These are phyloP conservation scores for Pichia sp. DNA, from an alignment of 1,139 yeast species.

Conservation along the genomic window DNA sequence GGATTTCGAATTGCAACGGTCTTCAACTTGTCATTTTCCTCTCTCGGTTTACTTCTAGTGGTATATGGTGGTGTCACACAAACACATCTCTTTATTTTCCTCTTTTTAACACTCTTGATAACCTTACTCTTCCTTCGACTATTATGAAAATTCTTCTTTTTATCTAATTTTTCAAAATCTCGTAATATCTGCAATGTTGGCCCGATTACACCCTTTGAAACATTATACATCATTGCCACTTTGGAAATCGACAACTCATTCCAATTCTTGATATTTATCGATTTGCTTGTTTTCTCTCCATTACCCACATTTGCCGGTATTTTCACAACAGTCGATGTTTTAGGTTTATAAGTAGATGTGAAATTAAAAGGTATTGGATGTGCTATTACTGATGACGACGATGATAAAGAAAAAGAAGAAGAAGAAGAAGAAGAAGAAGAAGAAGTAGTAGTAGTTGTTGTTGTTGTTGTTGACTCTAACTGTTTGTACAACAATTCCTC, in stretches of 20 bases:
- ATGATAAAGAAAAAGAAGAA: no score
- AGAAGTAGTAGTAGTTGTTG: no score
- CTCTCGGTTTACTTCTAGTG: neutral
- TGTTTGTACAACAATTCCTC: neutral
- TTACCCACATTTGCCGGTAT: conserved; percentile 1
- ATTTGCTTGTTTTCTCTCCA: conserved; percentile 5
- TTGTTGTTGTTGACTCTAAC: neutral
- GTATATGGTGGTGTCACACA: neutral
- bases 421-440: no score
- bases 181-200: conserved; percentile 6
- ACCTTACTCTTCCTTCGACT: neutral
- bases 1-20: no score
- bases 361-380: conserved; percentile 6
- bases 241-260: conserved; percentile 24
- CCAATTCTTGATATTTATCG: conserved; percentile 11
- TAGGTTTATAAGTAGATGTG: conserved; percentile 5
- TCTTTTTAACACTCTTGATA: neutral
- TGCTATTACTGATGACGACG: neutral
- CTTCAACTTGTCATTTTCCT: neutral
- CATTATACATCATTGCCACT: conserved; percentile 22
- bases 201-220: conserved; percentile 17
- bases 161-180: conserved; percentile 9
- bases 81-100: neutral
- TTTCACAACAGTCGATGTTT: neutral
- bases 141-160: neutral